Base-by-base conservation (phyloP, 306 rosid genomes). In the Vigna hirtella region DNA sequence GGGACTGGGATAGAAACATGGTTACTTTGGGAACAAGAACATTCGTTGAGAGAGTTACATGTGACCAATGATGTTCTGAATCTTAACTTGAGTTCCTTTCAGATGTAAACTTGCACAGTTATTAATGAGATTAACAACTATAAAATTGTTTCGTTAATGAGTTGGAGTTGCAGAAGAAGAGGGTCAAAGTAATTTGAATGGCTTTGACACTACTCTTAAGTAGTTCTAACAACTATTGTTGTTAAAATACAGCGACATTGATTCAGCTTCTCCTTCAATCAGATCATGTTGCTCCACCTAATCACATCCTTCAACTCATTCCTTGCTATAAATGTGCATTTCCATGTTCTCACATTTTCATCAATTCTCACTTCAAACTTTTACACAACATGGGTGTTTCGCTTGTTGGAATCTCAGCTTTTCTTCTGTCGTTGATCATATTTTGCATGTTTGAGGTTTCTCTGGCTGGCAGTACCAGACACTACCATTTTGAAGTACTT, bases 201-300 rank as follows among this genome's bases (percentile, higher is more conserved):
- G 72, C 96, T 91, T 89, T 72, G 88, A 91, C 85, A 86, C 77
- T 81, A 91, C 90, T 89, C 90, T 83, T 58, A 64, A 87, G 91
- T 84, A 82, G 91, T 86, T 90, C 83, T 72, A 85, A 90, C 90
- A 79, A 85, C 84, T 81, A 34, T 28, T 56, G 76, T 24, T n/a
- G 66, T 67, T 76, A 79, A 72, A 79, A 81, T 34, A 63, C 56
- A 68, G 50, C 72, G 58, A 75, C 43, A 38, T 38, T 78, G 52
- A 43, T 59, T 49, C 73, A 55, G 58, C 83, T 73, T 84, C 70
- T 32, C 40, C 66, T 66, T 71, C 17, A 82, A 80, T 69, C 83
- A 42, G 11, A 48, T 40, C 15, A 16, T 22, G 7, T 47, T 70
- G 20, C 3, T 6, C 63, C 34, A 81, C 76, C 80, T 81, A 75